Percentiles rank a stretch among this genome's conserved stretches.
Conservation (phyloP, 202 grass and related monocot species). For the Panicum hallii region DNA sequence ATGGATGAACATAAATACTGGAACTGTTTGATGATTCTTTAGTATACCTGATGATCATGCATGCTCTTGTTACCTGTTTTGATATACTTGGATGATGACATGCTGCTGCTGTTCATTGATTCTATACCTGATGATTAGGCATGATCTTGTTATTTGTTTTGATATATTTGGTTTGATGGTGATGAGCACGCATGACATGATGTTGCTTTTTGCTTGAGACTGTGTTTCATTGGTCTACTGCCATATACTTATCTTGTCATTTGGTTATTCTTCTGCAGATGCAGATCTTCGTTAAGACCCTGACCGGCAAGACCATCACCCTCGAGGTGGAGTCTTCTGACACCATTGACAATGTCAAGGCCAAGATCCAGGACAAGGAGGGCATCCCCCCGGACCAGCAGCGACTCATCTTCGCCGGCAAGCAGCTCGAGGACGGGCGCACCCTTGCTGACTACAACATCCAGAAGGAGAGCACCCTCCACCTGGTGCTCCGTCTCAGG, state of each 20-base stretch:
- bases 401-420: conserved; percentile 58
- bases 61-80: neutral
- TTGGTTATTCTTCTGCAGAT: conserved; percentile 6
- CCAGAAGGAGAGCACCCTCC: conserved; percentile 57
- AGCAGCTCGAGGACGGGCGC: conserved; percentile 49
- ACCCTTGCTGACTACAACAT: conserved; percentile 38
- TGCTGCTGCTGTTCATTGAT: no score
- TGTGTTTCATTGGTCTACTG: neutral
- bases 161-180: no score
- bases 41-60: neutral
- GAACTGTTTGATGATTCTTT: neutral
- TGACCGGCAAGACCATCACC: no score
- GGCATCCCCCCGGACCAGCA: conserved; percentile 72
- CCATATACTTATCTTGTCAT: neutral
- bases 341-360: conserved; percentile 52
- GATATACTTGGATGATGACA: neutral
- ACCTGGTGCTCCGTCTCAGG: conserved; percentile 51
- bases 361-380: conserved; percentile 71
- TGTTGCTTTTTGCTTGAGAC: neutral
- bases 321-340: no score
- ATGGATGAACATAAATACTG: neutral
- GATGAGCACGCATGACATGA: no score
- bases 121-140: neutral
- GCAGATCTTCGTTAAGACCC: conserved; percentile 59
- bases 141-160: no score